Evolutionary conservation across 352 stramenopile genomes (phyloP).

Genomic region (Globisporangium alternatum): DNA sequence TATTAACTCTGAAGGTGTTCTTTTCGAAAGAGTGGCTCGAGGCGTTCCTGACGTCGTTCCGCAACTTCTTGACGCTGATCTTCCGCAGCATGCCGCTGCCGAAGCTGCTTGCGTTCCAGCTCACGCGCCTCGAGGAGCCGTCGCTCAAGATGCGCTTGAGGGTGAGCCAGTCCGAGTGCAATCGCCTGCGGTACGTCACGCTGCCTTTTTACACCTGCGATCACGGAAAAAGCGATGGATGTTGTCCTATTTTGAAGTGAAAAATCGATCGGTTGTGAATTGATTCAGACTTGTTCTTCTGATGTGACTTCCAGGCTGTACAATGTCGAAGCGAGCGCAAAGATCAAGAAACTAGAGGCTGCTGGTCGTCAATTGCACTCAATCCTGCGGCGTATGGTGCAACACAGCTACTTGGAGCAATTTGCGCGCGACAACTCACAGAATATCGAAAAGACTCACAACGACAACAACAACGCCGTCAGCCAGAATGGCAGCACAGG

Average conservation of each 20-base stretch:
- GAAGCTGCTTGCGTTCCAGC: slow-evolving; percentile 74
- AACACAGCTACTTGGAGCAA: slow-evolving; percentile 67
- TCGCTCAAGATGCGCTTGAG: slow-evolving; percentile 67
- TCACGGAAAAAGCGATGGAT: background rate
- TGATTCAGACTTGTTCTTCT: background rate
- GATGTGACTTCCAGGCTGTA: slow-evolving; percentile 21
- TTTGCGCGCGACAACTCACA: slow-evolving; percentile 28
- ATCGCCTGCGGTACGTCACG: slow-evolving; percentile 37
- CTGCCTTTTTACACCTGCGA: background rate
- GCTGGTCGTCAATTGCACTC: slow-evolving; percentile 53
- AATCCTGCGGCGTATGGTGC: slow-evolving; percentile 61
- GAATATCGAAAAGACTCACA: slow-evolving; percentile 18
- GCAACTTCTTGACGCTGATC: slow-evolving; percentile 78
- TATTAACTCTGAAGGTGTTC: slow-evolving; percentile 34
- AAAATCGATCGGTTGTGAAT: too few relatives aligned
- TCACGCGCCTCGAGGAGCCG: slow-evolving; percentile 65
- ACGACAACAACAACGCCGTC: background rate
- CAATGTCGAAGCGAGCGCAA: slow-evolving; percentile 44
- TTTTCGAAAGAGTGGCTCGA: slow-evolving; percentile 75
- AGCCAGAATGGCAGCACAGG: slow-evolving; percentile 22
- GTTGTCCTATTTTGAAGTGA: background rate
- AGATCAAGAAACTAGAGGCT: slow-evolving; percentile 66
- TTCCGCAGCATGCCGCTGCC: slow-evolving; percentile 71
- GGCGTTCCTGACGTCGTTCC: slow-evolving; percentile 65
- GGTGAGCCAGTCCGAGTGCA: slow-evolving; percentile 69